phyloP scores from a whole-genome alignment of 129 eudicot genomes.

The Lactuca saligna region DNA sequence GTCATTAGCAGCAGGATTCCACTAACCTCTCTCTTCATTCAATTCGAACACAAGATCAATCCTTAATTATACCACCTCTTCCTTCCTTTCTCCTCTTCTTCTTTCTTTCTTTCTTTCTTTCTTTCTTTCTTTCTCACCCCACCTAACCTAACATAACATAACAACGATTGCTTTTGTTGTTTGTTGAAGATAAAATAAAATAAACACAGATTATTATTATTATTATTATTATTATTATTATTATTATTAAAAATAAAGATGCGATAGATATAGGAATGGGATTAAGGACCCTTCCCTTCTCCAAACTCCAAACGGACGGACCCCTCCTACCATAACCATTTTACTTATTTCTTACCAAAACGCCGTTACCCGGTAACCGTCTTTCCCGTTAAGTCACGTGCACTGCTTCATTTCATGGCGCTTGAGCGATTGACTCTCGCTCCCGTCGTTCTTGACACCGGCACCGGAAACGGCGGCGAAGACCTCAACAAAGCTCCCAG shows the following conservation, averaged over 20 bases:
- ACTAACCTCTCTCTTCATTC: constrained; percentile 10
- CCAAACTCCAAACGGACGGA: constrained; percentile 34
- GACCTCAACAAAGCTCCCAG: constrained; percentile 43
- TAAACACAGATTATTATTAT: neutral
- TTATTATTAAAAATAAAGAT: no score
- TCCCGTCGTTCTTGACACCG: constrained; percentile 31
- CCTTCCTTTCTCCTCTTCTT: neutral
- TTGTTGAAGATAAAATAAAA: neutral
- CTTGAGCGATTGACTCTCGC: constrained; percentile 54
- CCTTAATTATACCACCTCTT: neutral
- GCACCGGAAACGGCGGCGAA: constrained; percentile 25
- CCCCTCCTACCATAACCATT: constrained; percentile 1
- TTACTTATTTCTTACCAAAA: neutral
- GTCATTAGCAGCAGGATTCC: constrained; percentile 30
- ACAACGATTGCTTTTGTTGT: no score
- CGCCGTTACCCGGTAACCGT: constrained; percentile 36
- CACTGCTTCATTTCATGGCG: constrained; percentile 33
- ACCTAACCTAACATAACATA: neutral
- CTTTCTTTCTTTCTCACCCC: neutral
- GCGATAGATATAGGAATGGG: neutral
- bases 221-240: no score
- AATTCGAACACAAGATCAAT: neutral
- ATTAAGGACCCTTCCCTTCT: constrained; percentile 3
- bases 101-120: neutral
- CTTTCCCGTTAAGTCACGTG: constrained; percentile 37